Conservation (phyloP, 768 basidiomycete genomes). For the Termitomyces sp. region DNA sequence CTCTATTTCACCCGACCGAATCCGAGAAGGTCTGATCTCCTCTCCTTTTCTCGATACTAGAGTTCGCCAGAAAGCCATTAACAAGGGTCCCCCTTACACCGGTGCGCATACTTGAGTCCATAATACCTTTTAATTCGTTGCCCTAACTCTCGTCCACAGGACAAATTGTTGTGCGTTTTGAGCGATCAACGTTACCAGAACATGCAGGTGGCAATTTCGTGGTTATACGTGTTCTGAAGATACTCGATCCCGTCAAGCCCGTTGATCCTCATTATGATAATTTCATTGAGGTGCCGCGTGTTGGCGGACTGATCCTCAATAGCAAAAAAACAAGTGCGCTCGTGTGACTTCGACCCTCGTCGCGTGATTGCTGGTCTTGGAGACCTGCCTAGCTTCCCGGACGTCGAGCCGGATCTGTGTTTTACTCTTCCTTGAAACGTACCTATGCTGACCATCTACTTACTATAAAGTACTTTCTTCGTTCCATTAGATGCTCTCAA, state of each 20-base stretch:
- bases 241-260: constrained; percentile 9
- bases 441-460: neutral
- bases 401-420: neutral
- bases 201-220: constrained; percentile 25
- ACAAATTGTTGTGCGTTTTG: constrained; percentile 12
- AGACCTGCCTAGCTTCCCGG: neutral
- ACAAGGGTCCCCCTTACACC: too few species aligned
- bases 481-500: too few species aligned
- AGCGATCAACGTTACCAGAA: constrained; percentile 15
- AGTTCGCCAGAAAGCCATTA: too few species aligned
- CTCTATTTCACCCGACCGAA: too few species aligned
- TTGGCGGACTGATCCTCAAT: neutral
- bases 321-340: neutral
- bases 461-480: neutral
- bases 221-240: constrained; percentile 24
- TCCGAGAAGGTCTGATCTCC: too few species aligned
- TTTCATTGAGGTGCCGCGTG: neutral
- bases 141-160: too few species aligned
- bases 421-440: neutral
- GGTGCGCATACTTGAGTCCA: too few species aligned
- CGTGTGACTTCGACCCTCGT: neutral
- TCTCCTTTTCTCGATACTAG: too few species aligned
- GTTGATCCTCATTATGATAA: constrained; percentile 12
- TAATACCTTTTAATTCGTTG: too few species aligned
- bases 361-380: neutral